These are phyloP conservation scores for Vitis hybrid DNA, from an alignment of 177 flowering plant genomes.

Conservation along the genomic window DNA sequence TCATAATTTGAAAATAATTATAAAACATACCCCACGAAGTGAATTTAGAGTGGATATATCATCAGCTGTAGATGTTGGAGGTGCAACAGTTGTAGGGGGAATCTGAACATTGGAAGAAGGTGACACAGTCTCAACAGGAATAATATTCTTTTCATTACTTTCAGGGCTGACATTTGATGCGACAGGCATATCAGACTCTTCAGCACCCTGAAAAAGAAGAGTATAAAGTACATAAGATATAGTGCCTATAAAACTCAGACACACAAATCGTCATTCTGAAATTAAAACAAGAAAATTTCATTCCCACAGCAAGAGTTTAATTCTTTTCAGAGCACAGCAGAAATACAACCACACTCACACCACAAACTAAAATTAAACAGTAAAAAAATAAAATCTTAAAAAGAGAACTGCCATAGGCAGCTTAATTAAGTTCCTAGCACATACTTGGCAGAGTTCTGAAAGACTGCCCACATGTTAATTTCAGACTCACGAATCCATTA, in stretches of 20 bases:
- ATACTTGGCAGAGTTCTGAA: too few species aligned
- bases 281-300: too few species aligned
- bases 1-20: conserved; percentile 18
- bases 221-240: not conserved
- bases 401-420: too few species aligned
- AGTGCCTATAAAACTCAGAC: not conserved
- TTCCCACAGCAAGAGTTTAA: too few species aligned
- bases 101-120: conserved; percentile 51
- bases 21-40: conserved; percentile 67
- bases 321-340: too few species aligned
- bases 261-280: not conserved
- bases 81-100: conserved; percentile 34
- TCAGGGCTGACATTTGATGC: conserved; percentile 45
- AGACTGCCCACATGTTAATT: too few species aligned
- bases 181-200: conserved; percentile 53
- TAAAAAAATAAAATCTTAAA: too few species aligned
- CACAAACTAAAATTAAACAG: too few species aligned
- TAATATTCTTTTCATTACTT: conserved; percentile 38
- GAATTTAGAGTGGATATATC: conserved; percentile 66
- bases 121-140: conserved; percentile 40
- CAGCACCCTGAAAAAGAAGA: conserved; percentile 52
- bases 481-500: too few species aligned
- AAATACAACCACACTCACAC: too few species aligned
- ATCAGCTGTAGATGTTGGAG: conserved; percentile 45
- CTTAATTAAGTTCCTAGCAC: too few species aligned